Evolutionary conservation across 345 rosid species (phyloP).

Genomic region (Carallia brachiata): DNA sequence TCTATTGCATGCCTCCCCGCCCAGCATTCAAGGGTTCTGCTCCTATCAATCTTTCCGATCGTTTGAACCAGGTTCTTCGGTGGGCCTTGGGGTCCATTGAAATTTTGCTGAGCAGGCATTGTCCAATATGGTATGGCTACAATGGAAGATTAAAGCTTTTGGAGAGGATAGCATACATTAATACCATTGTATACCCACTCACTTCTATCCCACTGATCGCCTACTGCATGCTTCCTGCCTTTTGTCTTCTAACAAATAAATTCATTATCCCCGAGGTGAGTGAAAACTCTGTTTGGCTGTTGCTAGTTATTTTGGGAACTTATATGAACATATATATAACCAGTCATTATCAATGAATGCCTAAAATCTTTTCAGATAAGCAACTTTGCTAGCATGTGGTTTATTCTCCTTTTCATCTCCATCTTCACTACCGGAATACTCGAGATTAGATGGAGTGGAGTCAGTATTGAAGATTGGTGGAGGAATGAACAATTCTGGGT

Average conservation of each 20-base stretch:
- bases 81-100: conserved; percentile 99
- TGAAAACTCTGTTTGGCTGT: conserved; percentile 1
- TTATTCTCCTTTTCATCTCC: conserved; percentile 88
- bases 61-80: conserved; percentile 97
- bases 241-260: conserved; percentile 90
- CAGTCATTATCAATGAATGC: neutral
- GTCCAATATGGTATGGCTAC: conserved; percentile 99
- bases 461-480: conserved; percentile 98
- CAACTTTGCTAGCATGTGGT: conserved; percentile 97
- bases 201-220: conserved; percentile 93
- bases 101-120: conserved; percentile 95
- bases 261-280: conserved; percentile 96
- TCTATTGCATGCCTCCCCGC: conserved; percentile 98
- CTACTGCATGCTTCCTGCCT: conserved; percentile 90
- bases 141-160: conserved; percentile 70
- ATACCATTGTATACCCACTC: conserved; percentile 93
- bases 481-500: conserved; percentile 99
- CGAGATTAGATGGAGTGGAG: conserved; percentile 96
- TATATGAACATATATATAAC: neutral
- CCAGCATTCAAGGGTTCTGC: conserved; percentile 99
- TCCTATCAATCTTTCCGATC: conserved; percentile 99
- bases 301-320: neutral
- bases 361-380: conserved; percentile 63
- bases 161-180: conserved; percentile 94
- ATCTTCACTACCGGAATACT: conserved; percentile 84